Conservation (phyloP, 2,329 filamentous ascomycete genomes). For the Penicillium janthinellum region DNA sequence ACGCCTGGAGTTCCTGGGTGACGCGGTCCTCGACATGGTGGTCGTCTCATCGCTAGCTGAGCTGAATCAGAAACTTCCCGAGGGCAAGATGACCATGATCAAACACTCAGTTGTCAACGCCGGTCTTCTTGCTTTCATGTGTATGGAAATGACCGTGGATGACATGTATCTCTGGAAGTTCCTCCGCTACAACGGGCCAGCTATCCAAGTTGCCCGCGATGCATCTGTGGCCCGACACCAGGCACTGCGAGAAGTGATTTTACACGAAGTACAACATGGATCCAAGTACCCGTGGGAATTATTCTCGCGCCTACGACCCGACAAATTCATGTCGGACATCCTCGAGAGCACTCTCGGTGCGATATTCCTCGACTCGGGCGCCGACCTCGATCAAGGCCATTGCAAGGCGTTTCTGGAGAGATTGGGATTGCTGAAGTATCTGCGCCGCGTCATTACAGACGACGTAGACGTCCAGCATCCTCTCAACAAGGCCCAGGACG, state of each 20-base stretch:
- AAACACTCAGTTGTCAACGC: constrained; percentile 78
- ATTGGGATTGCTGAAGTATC: constrained; percentile 65
- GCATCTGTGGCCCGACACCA: constrained; percentile 44
- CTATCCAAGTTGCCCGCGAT: constrained; percentile 20
- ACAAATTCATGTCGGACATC: constrained; percentile 82
- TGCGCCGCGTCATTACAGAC: constrained; percentile 61
- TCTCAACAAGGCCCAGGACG: constrained; percentile 67
- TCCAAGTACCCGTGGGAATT: constrained; percentile 73
- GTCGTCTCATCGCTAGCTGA: constrained; percentile 56
- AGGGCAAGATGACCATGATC: constrained; percentile 71
- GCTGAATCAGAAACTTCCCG: constrained; percentile 45
- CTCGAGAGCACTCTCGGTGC: constrained; percentile 80
- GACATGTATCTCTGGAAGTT: constrained; percentile 66
- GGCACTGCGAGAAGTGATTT: constrained; percentile 55
- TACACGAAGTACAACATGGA: constrained; percentile 53
- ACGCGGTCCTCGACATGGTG: constrained; percentile 79
- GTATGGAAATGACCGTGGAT: constrained; percentile 56
- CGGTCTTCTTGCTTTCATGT: constrained; percentile 75
- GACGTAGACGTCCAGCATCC: constrained; percentile 61
- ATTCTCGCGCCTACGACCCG: constrained; percentile 64
- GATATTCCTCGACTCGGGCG: constrained; percentile 75
- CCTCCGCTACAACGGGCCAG: constrained; percentile 52
- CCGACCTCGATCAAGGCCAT: constrained; percentile 51
- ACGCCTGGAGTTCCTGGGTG: constrained; percentile 84
- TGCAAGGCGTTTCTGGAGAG: constrained; percentile 64